Percentiles rank a stretch among this genome's conserved stretches.
Conservation (phyloP, 2,329 filamentous ascomycete species). For the Penicillium palitans region DNA sequence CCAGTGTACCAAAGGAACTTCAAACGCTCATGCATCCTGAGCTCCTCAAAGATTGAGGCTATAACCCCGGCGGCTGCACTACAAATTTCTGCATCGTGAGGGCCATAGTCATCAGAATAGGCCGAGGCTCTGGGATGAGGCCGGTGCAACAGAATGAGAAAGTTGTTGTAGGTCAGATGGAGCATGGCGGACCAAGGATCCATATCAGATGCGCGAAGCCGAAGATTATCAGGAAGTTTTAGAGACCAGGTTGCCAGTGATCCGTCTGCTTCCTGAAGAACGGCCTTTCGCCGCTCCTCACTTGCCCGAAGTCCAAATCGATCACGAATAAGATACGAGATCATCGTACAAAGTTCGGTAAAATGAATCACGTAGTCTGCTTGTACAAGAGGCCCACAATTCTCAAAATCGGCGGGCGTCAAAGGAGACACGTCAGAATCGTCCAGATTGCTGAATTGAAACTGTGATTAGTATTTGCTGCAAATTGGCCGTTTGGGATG, state of each 20-base stretch:
- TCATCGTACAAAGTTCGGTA: conserved; percentile 53
- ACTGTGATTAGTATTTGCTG: conserved; percentile 4
- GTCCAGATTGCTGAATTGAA: conserved; percentile 44
- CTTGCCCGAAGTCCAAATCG: conserved; percentile 44
- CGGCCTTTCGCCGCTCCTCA: conserved; percentile 43
- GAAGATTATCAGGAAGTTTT: conserved; percentile 43
- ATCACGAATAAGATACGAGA: conserved; percentile 48
- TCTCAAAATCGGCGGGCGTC: conserved; percentile 49
- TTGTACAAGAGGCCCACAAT: conserved; percentile 47
- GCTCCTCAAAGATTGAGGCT: conserved; percentile 47
- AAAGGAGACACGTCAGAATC: conserved; percentile 54
- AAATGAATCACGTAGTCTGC: conserved; percentile 51
- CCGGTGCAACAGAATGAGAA: conserved; percentile 48
- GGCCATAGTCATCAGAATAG: conserved; percentile 47
- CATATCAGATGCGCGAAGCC: conserved; percentile 44
- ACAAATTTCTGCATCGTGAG: conserved; percentile 49
- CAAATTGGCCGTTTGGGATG: background rate
- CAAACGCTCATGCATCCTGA: conserved; percentile 43
- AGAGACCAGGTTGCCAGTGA: conserved; percentile 46
- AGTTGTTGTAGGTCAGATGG: conserved; percentile 49
- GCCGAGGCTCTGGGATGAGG: conserved; percentile 46
- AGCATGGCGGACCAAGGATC: conserved; percentile 48
- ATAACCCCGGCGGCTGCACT: conserved; percentile 48
- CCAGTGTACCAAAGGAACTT: conserved; percentile 48
- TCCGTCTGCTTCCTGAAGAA: conserved; percentile 44